These are phyloP conservation scores for Verbascum thapsus DNA, from an alignment of 257 asterid genomes.

Conservation along the genomic window DNA sequence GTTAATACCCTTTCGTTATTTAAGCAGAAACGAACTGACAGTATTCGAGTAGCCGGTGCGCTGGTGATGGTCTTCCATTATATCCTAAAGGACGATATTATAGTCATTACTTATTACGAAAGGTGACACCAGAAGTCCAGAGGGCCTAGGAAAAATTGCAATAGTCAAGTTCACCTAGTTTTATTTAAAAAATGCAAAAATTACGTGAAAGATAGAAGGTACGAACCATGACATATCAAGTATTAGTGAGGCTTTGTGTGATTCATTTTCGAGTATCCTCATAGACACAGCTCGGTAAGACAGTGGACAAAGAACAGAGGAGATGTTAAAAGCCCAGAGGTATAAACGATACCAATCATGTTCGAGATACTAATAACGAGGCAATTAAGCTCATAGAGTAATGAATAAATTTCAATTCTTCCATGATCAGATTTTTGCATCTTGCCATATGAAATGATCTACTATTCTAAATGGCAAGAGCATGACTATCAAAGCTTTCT, in stretches of 20 bases:
- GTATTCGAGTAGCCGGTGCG: too few species aligned
- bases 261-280: constrained; percentile 7
- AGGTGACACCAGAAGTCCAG: background rate
- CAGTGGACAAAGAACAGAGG: constrained; percentile 8
- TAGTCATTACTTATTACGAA: background rate
- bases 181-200: constrained; percentile 10
- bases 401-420: background rate
- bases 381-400: constrained; percentile 12
- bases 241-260: background rate
- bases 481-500: background rate
- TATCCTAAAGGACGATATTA: background rate
- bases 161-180: background rate
- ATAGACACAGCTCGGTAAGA: constrained; percentile 1
- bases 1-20: constrained; percentile 1
- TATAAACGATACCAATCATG: constrained; percentile 2
- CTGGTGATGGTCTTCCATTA: too few species aligned
- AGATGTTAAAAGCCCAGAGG: too few species aligned
- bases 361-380: background rate
- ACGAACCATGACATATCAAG: too few species aligned
- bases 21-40: constrained; percentile 9
- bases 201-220: constrained; percentile 16
- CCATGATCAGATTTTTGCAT: background rate
- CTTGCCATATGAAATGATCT: background rate
- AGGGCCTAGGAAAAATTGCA: constrained; percentile 9
- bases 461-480: background rate